Base-by-base conservation (phyloP, 2,329 filamentous ascomycete genomes). In the Diplodia intermedia region DNA sequence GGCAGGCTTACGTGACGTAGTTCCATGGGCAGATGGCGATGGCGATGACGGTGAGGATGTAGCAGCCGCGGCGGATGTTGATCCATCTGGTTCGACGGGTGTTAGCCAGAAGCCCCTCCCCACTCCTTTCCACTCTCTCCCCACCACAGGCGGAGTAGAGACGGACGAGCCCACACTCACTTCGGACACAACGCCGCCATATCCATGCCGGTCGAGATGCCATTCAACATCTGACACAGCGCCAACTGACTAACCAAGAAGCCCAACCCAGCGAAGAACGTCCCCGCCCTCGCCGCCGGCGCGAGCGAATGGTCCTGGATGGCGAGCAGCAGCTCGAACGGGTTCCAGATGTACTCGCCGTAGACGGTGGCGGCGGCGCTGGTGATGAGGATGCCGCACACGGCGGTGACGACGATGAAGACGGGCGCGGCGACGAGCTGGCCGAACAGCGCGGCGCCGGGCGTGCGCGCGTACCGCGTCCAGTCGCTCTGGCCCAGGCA, bases 401-500 rank as follows among this genome's bases (percentile, higher is more conserved):
- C 71, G 1, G 78, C 77, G 2, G 75, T 75, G 3, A 77, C 69
- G 38, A 78, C 78, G 40, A 76, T 75, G 63, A 80, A 81, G 0
- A 82, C 60, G 0, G 79, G 79, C 11, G 79, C 79, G 0, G 76
- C 73, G 5, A 81, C 61, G 0, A 74, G 71, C 66, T 82, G 79
- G 0, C 78, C 79, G 70, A 74, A 73, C 15, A 79, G 74, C 1
- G 79, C 79, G 40, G 79, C 73, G 5, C 71, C 70, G 0, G 79
- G 78, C 2, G 70, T 71, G 31, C 68, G 73, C 0, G 80, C 74
- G 47, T 68, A 84, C 4, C 82, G 77, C 2, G 80, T 80, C 70
- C 82, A 83, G 70, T 83, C 82, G 18, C 77, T 80, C 14, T 78
- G 77, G 49, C 81, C 81, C 1, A 79, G 79, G 33, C 81, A 81